Base-by-base conservation (phyloP, 495 filamentous ascomycete genomes). In the Usnea hakonensis region DNA sequence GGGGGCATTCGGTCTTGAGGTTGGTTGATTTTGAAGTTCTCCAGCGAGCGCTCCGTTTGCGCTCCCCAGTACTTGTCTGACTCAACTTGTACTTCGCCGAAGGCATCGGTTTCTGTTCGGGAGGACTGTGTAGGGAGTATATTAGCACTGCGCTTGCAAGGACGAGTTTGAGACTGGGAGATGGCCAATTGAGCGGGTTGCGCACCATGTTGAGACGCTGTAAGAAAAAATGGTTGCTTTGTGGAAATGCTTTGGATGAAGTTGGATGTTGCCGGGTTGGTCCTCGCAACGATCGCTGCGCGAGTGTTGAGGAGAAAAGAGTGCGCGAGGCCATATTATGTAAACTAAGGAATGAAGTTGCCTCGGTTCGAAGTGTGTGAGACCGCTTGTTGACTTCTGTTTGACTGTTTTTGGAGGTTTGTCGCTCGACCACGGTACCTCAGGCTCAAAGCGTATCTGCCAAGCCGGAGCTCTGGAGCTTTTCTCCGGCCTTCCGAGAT, bases 21-120 rank as follows among this genome's bases (percentile, higher is more conserved):
- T 79, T 98, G 94, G 76, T 97, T 97, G 84, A 98, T 97, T 72
- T 87, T 86, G 81, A 98, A 98, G 80, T 98, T 98, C 72, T 87
- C 87, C 75, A 98, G 81, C 44, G 95, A 97, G 76, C 94, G 86
- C 83, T 98, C 89, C 64, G 94, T 98, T 78, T 98, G 94, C 55
- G 94, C 94, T 72, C 94, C 94, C 94, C 95, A 98, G 83, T 98
- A 98, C 81, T 89, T 95, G 86, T 94, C 90, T 58, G 85, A 82
- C 46, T 89, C 83, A 63, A 98, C 95, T 79, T 91, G 79, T 73
- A 98, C 86, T 75, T 96, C 93, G 72, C 94, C 94, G 76, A 97
- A 97, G 73, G 95, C 95, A 83, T 98, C 94, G 71, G 81, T 91
- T 78, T 98, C 94, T 69, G 86, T 89, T 79, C 94, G 78, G 21